Base-by-base conservation (phyloP, 768 basidiomycete species). In the Mycena vulgaris region DNA sequence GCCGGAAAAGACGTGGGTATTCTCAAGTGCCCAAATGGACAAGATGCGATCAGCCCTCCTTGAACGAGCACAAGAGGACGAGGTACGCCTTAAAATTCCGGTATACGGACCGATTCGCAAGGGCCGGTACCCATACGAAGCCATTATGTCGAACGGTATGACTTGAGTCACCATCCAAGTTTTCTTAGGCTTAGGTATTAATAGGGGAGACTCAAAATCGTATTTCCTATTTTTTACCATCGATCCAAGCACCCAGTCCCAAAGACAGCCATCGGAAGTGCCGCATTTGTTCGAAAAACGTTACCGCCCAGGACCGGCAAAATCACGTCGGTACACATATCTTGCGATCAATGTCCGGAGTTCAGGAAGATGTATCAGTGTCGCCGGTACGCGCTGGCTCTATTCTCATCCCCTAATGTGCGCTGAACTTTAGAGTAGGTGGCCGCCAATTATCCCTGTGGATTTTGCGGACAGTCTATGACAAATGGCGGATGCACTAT, bases 291-390 rank as follows among this genome's bases (percentile, higher is more conserved):
- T 6, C 16, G 3, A 57, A 65, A 17, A 49, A 27, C 16, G n/a
- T 65, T 23, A 45, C 63, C 25, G 63, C 30, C 2, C 63, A 40
- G 1, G 63, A 65, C 35, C 55, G 63, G 2, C 63, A 65, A 16
- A 57, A 65, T 23, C 63, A 65, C 47, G 47, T 65, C 30, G 63
- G 63, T 5, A 57, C 25, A n/a, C 63, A 65, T n/a, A 65, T 65
- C 27, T 31, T 57, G 33, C 33, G 33, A 35, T 35, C 33, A 35
- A 35, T 35, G 33, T 35, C 33, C 33, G 33, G 33, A 35, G 33
- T 35, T 35, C 33, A 35, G 33, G 33, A 35, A 35, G 33, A 35
- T 35, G 33, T 6, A 35, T 35, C 33, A 35, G 33, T 35, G 33
- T 35, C 33, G 33, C 33, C 33, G 33, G 33, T 35, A 35, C 33